Evolutionary conservation across 2,329 filamentous ascomycete species (phyloP).

Genomic region (Beauveria scarabaeidicola): DNA sequence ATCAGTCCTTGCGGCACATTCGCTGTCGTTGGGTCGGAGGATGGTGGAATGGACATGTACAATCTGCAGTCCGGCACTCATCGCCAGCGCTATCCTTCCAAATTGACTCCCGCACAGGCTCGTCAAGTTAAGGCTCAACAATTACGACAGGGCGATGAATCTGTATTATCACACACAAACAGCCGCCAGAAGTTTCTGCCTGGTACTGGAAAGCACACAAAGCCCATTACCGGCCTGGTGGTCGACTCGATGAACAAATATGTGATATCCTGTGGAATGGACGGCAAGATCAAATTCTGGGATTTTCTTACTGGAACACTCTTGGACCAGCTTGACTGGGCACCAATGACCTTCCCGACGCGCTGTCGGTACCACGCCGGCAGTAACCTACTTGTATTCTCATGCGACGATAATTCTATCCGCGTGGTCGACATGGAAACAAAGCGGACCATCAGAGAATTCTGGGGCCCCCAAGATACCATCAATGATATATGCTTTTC

Average conservation of each 20-base stretch:
- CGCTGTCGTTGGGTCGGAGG: constrained; percentile 76
- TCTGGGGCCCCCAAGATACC: constrained; percentile 68
- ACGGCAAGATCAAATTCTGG: constrained; percentile 97
- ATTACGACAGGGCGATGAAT: constrained; percentile 48
- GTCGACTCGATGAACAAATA: constrained; percentile 84
- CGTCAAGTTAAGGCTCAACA: constrained; percentile 64
- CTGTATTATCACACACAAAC: constrained; percentile 44
- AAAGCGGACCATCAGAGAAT: constrained; percentile 81
- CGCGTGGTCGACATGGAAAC: constrained; percentile 87
- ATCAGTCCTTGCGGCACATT: constrained; percentile 92
- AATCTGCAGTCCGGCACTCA: constrained; percentile 91
- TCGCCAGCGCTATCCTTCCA: constrained; percentile 78
- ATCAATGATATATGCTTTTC: constrained; percentile 86
- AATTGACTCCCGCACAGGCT: constrained; percentile 67
- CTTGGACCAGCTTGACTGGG: constrained; percentile 75
- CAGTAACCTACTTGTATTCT: constrained; percentile 79
- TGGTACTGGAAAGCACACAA: constrained; percentile 65
- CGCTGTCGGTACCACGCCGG: constrained; percentile 71
- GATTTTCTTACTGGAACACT: constrained; percentile 80
- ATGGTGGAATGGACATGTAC: constrained; percentile 85
- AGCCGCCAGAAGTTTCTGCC: constrained; percentile 33
- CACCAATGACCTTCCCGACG: constrained; percentile 62
- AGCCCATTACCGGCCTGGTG: constrained; percentile 74
- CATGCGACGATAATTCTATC: constrained; percentile 82
- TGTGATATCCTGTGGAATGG: constrained; percentile 77